phyloP scores from a whole-genome alignment of 345 rosid genomes.

The Moringa oleifera region DNA sequence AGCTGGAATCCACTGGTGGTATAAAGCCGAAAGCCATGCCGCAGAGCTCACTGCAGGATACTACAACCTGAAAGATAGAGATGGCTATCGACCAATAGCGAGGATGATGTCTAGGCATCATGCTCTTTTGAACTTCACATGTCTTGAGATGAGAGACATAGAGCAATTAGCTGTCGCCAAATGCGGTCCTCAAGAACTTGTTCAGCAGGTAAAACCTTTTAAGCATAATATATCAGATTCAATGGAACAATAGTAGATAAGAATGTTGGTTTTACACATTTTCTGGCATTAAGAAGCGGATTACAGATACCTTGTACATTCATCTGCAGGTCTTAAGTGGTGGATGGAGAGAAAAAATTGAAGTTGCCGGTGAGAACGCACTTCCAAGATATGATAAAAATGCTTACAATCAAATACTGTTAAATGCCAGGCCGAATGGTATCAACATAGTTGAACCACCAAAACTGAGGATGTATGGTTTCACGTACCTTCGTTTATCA shows the following conservation, averaged over 20 bases:
- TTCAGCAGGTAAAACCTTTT: no score
- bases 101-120: conserved; percentile 64
- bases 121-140: conserved; percentile 69
- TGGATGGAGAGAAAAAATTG: conserved; percentile 68
- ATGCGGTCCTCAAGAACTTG: no score
- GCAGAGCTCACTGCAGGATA: no score
- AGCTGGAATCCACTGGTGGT: conserved; percentile 93
- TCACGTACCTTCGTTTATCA: conserved; percentile 66
- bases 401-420: conserved; percentile 68
- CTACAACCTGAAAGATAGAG: no score
- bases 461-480: conserved; percentile 51
- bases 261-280: no score
- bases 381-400: no score
- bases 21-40: no score
- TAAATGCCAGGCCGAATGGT: conserved; percentile 83
- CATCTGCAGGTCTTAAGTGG: conserved; percentile 78
- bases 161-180: conserved; percentile 57
- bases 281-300: no score
- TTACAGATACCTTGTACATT: no score
- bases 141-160: conserved; percentile 74
- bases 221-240: no score
- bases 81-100: conserved; percentile 60
- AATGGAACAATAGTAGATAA: no score
- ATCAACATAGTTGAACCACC: conserved; percentile 41
- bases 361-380: no score